Base-by-base conservation (phyloP, 768 basidiomycete species). In the Tricholomella constricta region DNA sequence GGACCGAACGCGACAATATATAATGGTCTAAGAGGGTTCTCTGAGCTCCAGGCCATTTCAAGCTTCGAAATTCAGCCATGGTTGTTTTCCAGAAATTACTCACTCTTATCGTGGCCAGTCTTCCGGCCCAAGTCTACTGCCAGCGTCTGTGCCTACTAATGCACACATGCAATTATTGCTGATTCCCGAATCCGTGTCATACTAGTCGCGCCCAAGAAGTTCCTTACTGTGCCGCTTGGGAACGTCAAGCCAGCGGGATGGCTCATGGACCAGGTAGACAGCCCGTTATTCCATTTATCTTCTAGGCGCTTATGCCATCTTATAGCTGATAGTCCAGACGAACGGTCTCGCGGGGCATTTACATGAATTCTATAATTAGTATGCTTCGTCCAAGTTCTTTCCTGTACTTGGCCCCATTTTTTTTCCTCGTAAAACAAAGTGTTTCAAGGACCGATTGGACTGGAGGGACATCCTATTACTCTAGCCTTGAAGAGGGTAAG, bases 281-380 rank as follows among this genome's bases (percentile, higher is more conserved):
- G 20, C 15, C 9, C 29, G 19, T 11, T 12, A 22, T 32, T 43
- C 8, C 35, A 6, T 6, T 20, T 15, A 47, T 20, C 10, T 25
- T 11, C 34, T 6, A 42, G 25, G 15, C 20, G 31, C 29, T n/a
- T 34, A 37, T 41, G 6, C 15, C 45, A 4, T 29, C 34, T 51
- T n/a, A 8, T 40, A 76, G 76, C 62, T 78, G n/a, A 64, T 63
- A 38, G 73, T 76, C 32, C 76, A 78, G 48, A 74, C 70, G 0
- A 71, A 76, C 55, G 75, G 76, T 12, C 63, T 78, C 12, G 74
- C 76, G 0, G 76, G 76, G 2, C 74, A 76, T 49, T 64, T 72
- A 48, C 76, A 78, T 48, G 73, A 78, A 56, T 77, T 77, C 52
- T 76, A 75, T 52, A 47, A 68, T 51, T 73, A 73, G 73, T 73